Percentiles rank a stretch among this genome's conserved stretches.
Evolutionary conservation across 192 early-diverging fungal species (phyloP).

Genomic region (Rhizophagus prolifer): DNA sequence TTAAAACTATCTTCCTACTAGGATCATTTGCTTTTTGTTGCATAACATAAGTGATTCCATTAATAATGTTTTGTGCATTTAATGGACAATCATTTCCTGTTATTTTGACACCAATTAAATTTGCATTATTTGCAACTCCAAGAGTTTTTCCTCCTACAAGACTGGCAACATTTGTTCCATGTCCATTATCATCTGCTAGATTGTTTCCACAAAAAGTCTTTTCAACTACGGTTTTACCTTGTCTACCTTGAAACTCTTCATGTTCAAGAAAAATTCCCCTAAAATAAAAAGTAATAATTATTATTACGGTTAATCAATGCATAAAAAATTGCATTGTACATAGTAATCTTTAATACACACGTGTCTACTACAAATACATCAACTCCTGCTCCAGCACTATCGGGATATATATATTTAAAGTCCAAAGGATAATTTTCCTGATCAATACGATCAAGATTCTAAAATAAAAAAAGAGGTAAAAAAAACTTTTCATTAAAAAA

Average conservation of each 20-base stretch:
- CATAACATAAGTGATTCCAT: conserved; percentile 48
- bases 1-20: conserved; percentile 28
- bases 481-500: background rate
- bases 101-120: conserved; percentile 59
- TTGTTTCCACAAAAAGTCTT: conserved; percentile 16
- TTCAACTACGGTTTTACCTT: conserved; percentile 11
- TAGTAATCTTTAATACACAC: conserved; percentile 39
- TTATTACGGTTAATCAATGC: conserved; percentile 48
- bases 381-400: conserved; percentile 37
- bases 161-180: conserved; percentile 60
- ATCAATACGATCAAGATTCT: background rate
- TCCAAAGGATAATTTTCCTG: background rate
- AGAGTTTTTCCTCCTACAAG: conserved; percentile 52
- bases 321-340: conserved; percentile 46
- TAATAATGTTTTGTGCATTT: conserved; percentile 51
- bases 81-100: conserved; percentile 56
- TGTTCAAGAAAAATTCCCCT: conserved; percentile 48
- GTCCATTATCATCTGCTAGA: conserved; percentile 47
- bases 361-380: conserved; percentile 53
- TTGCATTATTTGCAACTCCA: conserved; percentile 67
- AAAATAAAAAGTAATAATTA: conserved; percentile 34
- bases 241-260: conserved; percentile 87
- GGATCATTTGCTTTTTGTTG: conserved; percentile 27
- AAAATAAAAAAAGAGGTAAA: background rate
- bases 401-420: conserved; percentile 29